Evolutionary conservation across 192 early-diverging fungal genomes (phyloP), one percentile per base, ranked within the genome.

Genomic region (Umbelopsis isabellina): DNA sequence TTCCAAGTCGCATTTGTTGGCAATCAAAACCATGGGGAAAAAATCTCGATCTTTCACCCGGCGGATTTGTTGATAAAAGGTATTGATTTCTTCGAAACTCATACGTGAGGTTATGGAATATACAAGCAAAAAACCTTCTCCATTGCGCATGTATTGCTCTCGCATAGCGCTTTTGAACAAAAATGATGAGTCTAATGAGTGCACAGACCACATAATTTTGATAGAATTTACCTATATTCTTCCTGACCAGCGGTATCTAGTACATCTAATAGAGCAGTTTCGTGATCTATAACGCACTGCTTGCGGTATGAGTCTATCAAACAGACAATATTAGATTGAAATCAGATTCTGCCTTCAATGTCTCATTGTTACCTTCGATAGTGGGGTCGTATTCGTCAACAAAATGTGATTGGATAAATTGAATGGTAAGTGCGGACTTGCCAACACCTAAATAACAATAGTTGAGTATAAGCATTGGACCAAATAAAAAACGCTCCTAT

Each of bases 191-290:
- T 41, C 7, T 41, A 10, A 6, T 41, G 37, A 41, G 6, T 41
- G 20, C 51, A 41, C 49, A 22, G 35, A 11, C 12, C 44, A 33
- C 49, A 13, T 67, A 16, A 5, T 18, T 11, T 44, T 30, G 15
- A 15, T 9, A 25, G 13, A 23, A 44, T 67, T 71, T 81, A 92
- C 86, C 87, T 94, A 84, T 95, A 96, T 81, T 97, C 95, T 71
- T 98, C 95, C 76, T 98, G 96, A 21, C 96, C 95, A n/a, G 95
- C 95, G 6, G 96, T 98, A 81, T 98, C 96, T 48, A 98, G 86
- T 12, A 98, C 91, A 75, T 98, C 96, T 16, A 98, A 86, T 64
- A 95, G 87, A 46, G 93, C 93, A 1, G 91, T 89, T 75, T 90
- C 89, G 49, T 91, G 91, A 80, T 98, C 95, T 67, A 98, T 95